A percentile compares a stretch with the other conserved stretches of the same genome.
Evolutionary conservation across 148 eudicot species (phyloP).

Genomic region (Rhododendron ovatum): DNA sequence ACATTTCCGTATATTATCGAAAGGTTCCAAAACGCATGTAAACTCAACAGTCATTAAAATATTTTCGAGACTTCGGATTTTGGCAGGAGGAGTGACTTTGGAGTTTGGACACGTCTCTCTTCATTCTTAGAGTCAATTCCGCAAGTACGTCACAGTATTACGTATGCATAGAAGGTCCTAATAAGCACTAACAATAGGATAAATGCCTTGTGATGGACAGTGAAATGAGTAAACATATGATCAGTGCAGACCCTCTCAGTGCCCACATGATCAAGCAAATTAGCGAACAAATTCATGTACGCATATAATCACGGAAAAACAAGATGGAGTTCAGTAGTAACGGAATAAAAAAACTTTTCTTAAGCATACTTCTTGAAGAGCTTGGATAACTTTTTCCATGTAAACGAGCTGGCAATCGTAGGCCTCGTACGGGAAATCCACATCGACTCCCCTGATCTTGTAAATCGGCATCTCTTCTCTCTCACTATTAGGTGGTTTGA

Average conservation of each 20-base stretch:
- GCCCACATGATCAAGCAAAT: neutral
- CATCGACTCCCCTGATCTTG: slow-evolving; percentile 75
- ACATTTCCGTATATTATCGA: neutral
- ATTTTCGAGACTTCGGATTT: neutral
- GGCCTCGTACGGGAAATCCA: slow-evolving; percentile 88
- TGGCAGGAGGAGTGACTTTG: neutral
- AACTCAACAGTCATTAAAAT: neutral
- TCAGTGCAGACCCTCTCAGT: neutral
- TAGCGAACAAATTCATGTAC: neutral
- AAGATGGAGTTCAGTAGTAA: neutral
- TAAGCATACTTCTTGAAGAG: slow-evolving; percentile 69
- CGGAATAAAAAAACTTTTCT: neutral
- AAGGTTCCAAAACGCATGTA: neutral
- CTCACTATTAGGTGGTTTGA: neutral
- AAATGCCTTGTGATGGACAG: neutral
- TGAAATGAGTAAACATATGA: neutral
- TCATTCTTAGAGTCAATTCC: neutral
- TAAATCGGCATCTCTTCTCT: slow-evolving; percentile 61
- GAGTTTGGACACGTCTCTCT: neutral
- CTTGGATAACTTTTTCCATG: slow-evolving; percentile 95
- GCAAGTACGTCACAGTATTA: neutral
- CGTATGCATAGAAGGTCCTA: neutral
- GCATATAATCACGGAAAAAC: neutral
- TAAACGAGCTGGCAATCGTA: slow-evolving; percentile 91
- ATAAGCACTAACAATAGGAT: neutral